phyloP scores from a whole-genome alignment of 495 filamentous ascomycete species.

The Aspergillus affinis region DNA sequence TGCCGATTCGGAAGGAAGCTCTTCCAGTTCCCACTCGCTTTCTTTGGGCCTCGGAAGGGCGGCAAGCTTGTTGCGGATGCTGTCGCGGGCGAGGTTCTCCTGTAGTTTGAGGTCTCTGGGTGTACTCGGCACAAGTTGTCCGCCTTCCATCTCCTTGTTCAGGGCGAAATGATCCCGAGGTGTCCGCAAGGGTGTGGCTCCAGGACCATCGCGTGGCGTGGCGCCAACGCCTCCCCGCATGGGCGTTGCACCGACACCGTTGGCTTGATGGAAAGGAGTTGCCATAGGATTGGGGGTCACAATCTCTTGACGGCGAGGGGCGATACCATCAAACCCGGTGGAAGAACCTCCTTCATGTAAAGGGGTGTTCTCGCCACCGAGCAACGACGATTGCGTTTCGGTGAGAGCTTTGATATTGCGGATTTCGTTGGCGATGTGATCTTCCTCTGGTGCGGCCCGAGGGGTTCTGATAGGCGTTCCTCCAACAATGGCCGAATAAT shows the following conservation, averaged over 20 bases:
- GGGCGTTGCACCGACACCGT: constrained; percentile 72
- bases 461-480: constrained; percentile 90
- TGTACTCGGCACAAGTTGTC: constrained; percentile 69
- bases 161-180: constrained; percentile 87
- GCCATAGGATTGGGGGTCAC: constrained; percentile 94
- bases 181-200: constrained; percentile 87
- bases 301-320: constrained; percentile 76
- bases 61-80: constrained; percentile 68
- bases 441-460: constrained; percentile 84
- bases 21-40: constrained; percentile 85
- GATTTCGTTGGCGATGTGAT: constrained; percentile 94
- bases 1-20: constrained; percentile 75
- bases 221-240: constrained; percentile 43
- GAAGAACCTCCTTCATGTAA: constrained; percentile 77
- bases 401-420: constrained; percentile 90
- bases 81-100: constrained; percentile 68
- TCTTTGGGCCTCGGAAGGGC: constrained; percentile 89
- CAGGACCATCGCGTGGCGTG: constrained; percentile 41
- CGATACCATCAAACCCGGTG: constrained; percentile 84
- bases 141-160: constrained; percentile 62
- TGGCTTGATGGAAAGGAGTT: constrained; percentile 75
- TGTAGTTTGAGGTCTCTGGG: constrained; percentile 73
- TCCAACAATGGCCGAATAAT: constrained; percentile 77
- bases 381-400: constrained; percentile 90
- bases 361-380: constrained; percentile 92